A percentile compares a stretch with the other conserved stretches of the same genome.
Conservation (phyloP, 345 rosid species). For the Citrus trifoliata region DNA sequence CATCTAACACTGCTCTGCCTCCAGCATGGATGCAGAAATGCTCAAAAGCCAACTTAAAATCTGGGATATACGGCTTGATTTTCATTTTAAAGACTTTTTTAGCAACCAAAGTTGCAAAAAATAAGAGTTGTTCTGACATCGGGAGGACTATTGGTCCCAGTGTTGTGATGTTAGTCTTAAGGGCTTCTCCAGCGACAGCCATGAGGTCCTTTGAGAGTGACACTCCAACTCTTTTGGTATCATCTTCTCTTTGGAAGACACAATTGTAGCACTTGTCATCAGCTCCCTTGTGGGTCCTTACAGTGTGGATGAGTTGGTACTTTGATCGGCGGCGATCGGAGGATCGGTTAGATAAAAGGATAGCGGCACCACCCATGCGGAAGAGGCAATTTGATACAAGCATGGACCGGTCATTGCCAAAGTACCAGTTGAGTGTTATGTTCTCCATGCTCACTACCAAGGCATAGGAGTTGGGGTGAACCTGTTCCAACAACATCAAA, state of each 20-base stretch:
- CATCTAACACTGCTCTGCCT: slow-evolving; percentile 88
- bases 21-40: slow-evolving; percentile 91
- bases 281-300: slow-evolving; percentile 90
- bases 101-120: slow-evolving; percentile 60
- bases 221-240: slow-evolving; percentile 53
- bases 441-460: slow-evolving; percentile 94
- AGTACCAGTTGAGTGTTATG: slow-evolving; percentile 83
- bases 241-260: slow-evolving; percentile 81
- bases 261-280: slow-evolving; percentile 71
- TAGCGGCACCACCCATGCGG: slow-evolving; percentile 95
- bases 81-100: slow-evolving; percentile 68
- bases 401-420: slow-evolving; percentile 90
- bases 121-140: slow-evolving; percentile 84
- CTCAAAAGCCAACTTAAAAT: slow-evolving; percentile 84
- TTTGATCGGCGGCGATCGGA: slow-evolving; percentile 79
- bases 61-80: slow-evolving; percentile 77
- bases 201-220: slow-evolving; percentile 87
- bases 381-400: slow-evolving; percentile 89
- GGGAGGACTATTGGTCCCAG: slow-evolving; percentile 87
- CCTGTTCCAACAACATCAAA: slow-evolving; percentile 32
- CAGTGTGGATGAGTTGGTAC: slow-evolving; percentile 88
- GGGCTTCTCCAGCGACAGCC: slow-evolving; percentile 96
- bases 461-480: slow-evolving; percentile 80
- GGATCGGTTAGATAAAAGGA: slow-evolving; percentile 72
- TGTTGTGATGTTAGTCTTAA: slow-evolving; percentile 87